Base-by-base conservation (phyloP, 1,284 basidiomycete genomes). In the Fomitopsis betulina region DNA sequence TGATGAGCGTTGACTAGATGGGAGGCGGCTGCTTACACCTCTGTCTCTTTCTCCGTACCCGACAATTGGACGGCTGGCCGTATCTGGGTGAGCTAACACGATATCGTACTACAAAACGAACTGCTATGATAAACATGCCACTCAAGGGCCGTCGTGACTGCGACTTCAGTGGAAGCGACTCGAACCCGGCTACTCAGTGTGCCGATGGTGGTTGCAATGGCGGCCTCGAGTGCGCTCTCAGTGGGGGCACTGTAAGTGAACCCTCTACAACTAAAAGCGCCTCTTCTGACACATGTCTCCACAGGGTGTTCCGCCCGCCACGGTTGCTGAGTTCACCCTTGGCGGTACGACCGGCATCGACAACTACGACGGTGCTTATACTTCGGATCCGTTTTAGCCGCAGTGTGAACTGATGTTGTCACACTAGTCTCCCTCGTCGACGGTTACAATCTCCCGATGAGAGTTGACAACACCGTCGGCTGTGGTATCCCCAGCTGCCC, bases 161-260 rank as follows among this genome's bases (percentile, higher is more conserved):
- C 61, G 67, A 80, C 62, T 81, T 82, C 67, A 67, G n/a, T n/a
- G n/a, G n/a, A n/a, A n/a, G 68, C 60, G 56, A 58, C 58, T 65
- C 59, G 35, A 74, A 73, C 64, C 70, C 73, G 2, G 77, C 75
- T 9, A 73, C 78, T 1, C 75, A 70, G 19, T 82, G 79, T 62
- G 59, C 73, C 6, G 71, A 72, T 52, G 79, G 79, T 55, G 77
- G 76, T 21, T 79, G 77, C 66, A 77, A 76, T 57, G 77, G 81
- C 32, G 81, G 80, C 42, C 70, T 82, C 3, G 58, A 68, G 42
- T 82, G 80, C 58, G 75, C 76, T 62, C 58, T 67, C 3, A 58
- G 65, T 53, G 72, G 70, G 27, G 78, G 78, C 2, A 77, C 76
- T 3, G 75, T 74, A 45, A 56, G 62, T 58, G 6, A 75, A n/a